Percentiles rank a stretch among this genome's conserved stretches.
phyloP scores from a whole-genome alignment of 1,284 basidiomycete species.

The Sanghuangporus sanghuang region DNA sequence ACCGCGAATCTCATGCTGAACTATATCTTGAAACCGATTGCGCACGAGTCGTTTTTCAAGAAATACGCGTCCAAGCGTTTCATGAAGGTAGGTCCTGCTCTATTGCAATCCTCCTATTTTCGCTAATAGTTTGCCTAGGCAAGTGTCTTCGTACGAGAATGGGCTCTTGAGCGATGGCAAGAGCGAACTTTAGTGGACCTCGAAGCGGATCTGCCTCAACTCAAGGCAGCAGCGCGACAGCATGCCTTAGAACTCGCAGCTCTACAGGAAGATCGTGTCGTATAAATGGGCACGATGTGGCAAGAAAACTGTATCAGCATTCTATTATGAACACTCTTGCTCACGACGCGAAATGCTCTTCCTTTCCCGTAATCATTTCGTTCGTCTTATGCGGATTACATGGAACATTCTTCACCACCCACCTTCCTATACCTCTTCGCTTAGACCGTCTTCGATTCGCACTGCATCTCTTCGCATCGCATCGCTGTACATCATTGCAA shows the following conservation, averaged over 20 bases:
- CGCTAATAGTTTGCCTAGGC: constrained; percentile 33
- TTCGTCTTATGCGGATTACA: neutral
- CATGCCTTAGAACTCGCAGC: constrained; percentile 8
- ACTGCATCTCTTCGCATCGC: neutral
- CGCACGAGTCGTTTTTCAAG: constrained; percentile 74
- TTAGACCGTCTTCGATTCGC: neutral
- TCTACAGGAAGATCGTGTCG: neutral
- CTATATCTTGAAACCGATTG: constrained; percentile 75
- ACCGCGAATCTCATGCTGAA: constrained; percentile 93
- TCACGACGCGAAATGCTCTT: constrained; percentile 10
- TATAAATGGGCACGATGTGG: neutral
- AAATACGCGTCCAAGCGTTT: constrained; percentile 85
- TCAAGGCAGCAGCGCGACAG: constrained; percentile 36
- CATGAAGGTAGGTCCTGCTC: constrained; percentile 57
- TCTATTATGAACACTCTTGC: neutral
- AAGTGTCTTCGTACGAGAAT: constrained; percentile 54
- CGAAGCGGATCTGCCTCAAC: constrained; percentile 41
- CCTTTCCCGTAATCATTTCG: neutral
- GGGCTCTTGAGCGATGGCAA: constrained; percentile 58
- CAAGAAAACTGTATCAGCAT: neutral
- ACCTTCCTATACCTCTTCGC: neutral
- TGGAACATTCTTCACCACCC: neutral
- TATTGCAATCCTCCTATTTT: neutral
- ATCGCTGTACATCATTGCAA: constrained; percentile 4
- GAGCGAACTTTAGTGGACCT: constrained; percentile 51